Base-by-base conservation (phyloP, 202 grass and related monocot genomes). In the Zizania palustris region DNA sequence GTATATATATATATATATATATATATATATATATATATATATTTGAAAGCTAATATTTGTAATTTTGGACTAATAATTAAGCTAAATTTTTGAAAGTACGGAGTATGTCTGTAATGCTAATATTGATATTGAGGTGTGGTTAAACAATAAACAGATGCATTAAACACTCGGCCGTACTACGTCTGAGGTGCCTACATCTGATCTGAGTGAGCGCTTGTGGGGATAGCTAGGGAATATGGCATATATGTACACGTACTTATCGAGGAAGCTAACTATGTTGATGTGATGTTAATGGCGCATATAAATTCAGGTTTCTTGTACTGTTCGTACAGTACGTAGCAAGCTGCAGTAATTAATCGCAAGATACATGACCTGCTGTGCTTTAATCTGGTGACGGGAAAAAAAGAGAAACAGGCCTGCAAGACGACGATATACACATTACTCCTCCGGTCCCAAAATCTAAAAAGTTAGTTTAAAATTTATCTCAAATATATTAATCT, bases 131-230 rank as follows among this genome's bases (percentile, higher is more conserved):
- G 75, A 63, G 35, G 8, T 51, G 34, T 73, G 20, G 19, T 55
- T 55, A 77, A 72, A 77, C 83, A 81, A 21, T 55, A 77, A 72
- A 77, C 83, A 81, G 36, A 69, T 44, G 35, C 58, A 72, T 50
- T 76, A 12, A 72, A 34, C 84, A 71, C 28, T 28, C 28, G 28
- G 28, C 28, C 59, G n/a, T n/a, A n/a, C n/a, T n/a, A n/a, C n/a
- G 8, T 34, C 19, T 49, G 34, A 7, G 59, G 18, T 42, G 35
- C 42, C 28, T 28, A 28, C 28, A 28, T 28, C 28, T 75, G 59
- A 28, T 28, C 28, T 75, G 59, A 58, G 14, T 20, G 51, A 20
- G 56, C 22, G 62, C 60, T 51, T 76, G 55, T 80, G 83, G 45
- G 64, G 56, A 45, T 46, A n/a, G n/a, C n/a, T n/a, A 39, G 6